A percentile compares a stretch with the other conserved stretches of the same genome.
Conservation (phyloP, 2,329 filamentous ascomycete genomes). For the Calycina herbarum region DNA sequence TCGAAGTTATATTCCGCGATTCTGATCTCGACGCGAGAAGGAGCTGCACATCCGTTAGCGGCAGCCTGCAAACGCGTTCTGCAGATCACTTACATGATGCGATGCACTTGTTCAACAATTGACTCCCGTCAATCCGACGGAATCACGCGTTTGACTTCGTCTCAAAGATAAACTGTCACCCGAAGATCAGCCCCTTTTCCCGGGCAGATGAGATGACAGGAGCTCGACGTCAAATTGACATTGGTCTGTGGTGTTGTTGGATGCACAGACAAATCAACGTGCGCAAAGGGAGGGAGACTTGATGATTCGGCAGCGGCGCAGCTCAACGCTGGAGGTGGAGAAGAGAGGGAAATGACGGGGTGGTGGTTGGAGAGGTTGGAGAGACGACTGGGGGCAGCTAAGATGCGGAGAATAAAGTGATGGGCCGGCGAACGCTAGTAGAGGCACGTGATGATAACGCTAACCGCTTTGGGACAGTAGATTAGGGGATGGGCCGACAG, state of each 20-base stretch:
- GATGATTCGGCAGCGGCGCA: conserved; percentile 11
- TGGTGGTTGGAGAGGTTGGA: not conserved
- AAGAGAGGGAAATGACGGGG: not conserved
- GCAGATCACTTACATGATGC: conserved; percentile 6
- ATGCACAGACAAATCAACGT: conserved; percentile 11
- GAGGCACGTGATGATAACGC: not conserved
- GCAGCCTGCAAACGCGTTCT: conserved; percentile 1
- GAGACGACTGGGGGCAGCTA: too few species aligned
- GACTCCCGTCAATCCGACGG: not conserved
- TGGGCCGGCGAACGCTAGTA: not conserved
- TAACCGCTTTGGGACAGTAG: not conserved
- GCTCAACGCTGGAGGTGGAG: not conserved
- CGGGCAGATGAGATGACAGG: not conserved
- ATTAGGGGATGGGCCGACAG: not conserved
- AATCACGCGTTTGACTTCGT: not conserved
- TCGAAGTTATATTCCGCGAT: too few species aligned
- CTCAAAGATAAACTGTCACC: too few species aligned
- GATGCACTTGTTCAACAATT: not conserved
- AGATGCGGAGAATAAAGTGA: not conserved
- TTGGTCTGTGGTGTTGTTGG: not conserved
- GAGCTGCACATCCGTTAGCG: conserved; percentile 1
- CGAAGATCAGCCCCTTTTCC: not conserved
- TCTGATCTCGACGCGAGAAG: not conserved
- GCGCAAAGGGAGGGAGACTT: not conserved
- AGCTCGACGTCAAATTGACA: not conserved